These are phyloP conservation scores for Microbotryum silenes-acaulis DNA, from an alignment of 1,284 basidiomycete genomes.

Conservation along the genomic window DNA sequence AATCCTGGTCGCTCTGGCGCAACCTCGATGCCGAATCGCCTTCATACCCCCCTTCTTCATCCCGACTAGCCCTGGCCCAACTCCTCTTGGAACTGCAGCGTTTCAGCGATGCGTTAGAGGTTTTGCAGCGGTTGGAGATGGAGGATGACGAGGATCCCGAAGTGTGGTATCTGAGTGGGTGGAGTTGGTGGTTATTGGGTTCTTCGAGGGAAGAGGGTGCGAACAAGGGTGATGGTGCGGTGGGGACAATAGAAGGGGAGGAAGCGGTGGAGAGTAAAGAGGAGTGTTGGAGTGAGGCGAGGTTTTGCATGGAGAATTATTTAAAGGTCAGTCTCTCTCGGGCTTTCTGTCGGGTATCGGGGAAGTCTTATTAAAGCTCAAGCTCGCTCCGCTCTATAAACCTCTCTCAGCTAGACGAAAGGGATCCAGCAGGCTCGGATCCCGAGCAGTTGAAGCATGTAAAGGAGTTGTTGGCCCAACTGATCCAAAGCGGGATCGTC, in stretches of 20 bases:
- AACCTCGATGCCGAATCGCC: slow-evolving; percentile 64
- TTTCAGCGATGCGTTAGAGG: slow-evolving; percentile 61
- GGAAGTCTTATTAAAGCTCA: background rate
- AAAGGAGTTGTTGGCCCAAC: slow-evolving; percentile 59
- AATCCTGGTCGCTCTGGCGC: slow-evolving; percentile 66
- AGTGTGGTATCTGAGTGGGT: slow-evolving; percentile 90
- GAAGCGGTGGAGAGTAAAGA: slow-evolving; percentile 51
- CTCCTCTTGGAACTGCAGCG: slow-evolving; percentile 72
- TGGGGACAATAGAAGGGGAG: slow-evolving; percentile 46
- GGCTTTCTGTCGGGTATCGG: background rate
- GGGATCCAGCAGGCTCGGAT: slow-evolving; percentile 64
- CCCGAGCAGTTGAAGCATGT: slow-evolving; percentile 69
- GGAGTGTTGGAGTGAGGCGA: slow-evolving; percentile 70
- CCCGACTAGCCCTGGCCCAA: slow-evolving; percentile 67
- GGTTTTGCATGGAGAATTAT: slow-evolving; percentile 76
- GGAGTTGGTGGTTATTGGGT: slow-evolving; percentile 70
- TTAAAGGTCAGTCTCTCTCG: slow-evolving; percentile 52
- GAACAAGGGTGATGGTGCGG: slow-evolving; percentile 54
- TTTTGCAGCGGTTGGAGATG: slow-evolving; percentile 70
- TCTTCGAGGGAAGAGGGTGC: slow-evolving; percentile 35
- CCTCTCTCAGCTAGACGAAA: slow-evolving; percentile 53
- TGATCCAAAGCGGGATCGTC: slow-evolving; percentile 62
- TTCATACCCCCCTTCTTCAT: slow-evolving; percentile 63
- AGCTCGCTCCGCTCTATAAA: too few relatives aligned
- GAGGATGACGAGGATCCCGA: slow-evolving; percentile 82